Percentiles rank a stretch among this genome's conserved stretches.
Conservation (phyloP, 495 filamentous ascomycete species). For the Penicillium bovifimosum region DNA sequence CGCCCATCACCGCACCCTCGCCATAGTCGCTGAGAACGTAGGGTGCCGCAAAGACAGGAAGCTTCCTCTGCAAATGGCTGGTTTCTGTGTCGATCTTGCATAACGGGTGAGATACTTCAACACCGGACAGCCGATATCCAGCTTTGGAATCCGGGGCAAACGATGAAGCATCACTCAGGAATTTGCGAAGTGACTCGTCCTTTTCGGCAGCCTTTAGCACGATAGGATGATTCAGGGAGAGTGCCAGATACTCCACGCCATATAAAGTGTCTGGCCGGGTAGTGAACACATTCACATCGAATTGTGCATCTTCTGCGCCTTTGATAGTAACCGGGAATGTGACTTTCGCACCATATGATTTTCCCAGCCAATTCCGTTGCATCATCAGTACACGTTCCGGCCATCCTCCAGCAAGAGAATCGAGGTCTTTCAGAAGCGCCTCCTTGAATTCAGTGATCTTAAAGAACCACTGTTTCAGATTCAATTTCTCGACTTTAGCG, state of each 20-base stretch:
- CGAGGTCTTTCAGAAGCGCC: conserved; percentile 65
- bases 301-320: conserved; percentile 20
- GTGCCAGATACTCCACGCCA: conserved; percentile 77
- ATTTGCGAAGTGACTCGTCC: conserved; percentile 56
- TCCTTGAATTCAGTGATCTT: conserved; percentile 75
- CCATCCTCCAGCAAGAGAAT: conserved; percentile 62
- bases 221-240: conserved; percentile 69
- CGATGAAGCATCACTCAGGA: conserved; percentile 56
- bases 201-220: conserved; percentile 54
- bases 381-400: conserved; percentile 75
- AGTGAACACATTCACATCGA: conserved; percentile 68
- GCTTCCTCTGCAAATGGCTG: conserved; percentile 42
- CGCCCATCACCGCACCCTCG: conserved; percentile 88
- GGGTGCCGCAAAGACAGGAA: conserved; percentile 75
- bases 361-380: conserved; percentile 88
- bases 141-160: conserved; percentile 67
- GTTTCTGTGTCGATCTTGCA: conserved; percentile 46
- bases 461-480: conserved; percentile 86
- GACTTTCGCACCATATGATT: conserved; percentile 65
- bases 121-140: conserved; percentile 58
- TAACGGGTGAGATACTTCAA: conserved; percentile 64
- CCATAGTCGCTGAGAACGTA: conserved; percentile 88
- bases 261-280: conserved; percentile 79
- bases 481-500: conserved; percentile 73
- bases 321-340: conserved; percentile 54